Evolutionary conservation across 2,329 filamentous ascomycete species (phyloP).

Genomic region (Epichloe sylvatica): DNA sequence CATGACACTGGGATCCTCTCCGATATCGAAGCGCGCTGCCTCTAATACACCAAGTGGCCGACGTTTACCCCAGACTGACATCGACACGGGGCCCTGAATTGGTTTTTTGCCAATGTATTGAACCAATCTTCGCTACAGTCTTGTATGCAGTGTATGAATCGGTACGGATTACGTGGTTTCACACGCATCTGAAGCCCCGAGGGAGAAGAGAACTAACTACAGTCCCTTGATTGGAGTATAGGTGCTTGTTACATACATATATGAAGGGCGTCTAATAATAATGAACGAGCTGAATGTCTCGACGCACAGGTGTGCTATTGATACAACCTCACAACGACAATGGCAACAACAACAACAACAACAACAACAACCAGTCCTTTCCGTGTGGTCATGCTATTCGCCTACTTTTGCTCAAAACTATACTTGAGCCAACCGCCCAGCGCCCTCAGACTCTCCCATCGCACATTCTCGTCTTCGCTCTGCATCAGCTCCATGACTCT

Average conservation of each 20-base stretch:
- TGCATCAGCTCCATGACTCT: conserved; percentile 90
- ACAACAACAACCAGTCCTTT: no score
- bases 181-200: not conserved
- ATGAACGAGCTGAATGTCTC: not conserved
- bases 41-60: no score
- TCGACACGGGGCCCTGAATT: no score
- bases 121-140: no score
- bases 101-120: no score
- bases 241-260: not conserved
- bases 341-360: no score
- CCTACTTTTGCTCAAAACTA: conserved; percentile 36
- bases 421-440: conserved; percentile 55
- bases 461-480: conserved; percentile 72
- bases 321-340: not conserved
- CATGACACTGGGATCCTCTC: conserved; percentile 5
- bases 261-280: not conserved
- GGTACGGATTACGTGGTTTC: not conserved
- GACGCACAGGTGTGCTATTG: not conserved
- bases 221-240: not conserved
- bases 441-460: conserved; percentile 84
- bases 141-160: no score
- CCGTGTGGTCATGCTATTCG: not conserved
- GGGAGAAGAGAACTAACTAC: not conserved
- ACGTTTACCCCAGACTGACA: no score
- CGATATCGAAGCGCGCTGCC: conserved; percentile 10